Conservation (phyloP, 2,329 filamentous ascomycete genomes). For the Cladophialophora immunda region DNA sequence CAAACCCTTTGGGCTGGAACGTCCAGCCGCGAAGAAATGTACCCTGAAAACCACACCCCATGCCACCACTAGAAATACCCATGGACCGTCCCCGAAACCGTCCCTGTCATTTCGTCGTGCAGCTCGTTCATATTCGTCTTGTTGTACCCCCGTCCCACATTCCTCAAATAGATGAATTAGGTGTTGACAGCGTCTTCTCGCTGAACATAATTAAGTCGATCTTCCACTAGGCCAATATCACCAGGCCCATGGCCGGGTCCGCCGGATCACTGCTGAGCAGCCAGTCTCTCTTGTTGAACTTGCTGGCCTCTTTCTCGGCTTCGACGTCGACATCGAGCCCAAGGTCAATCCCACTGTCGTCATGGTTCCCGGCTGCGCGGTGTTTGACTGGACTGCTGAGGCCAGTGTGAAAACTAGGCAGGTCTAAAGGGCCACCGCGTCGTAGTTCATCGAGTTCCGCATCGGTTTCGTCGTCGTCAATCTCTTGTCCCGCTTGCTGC, state of each 20-base stretch:
- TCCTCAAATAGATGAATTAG: conserved; percentile 12
- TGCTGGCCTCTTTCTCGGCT: conserved; percentile 40
- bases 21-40: background rate
- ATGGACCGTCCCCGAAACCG: conserved; percentile 5
- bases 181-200: conserved; percentile 3
- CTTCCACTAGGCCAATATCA: conserved; percentile 28
- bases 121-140: conserved; percentile 26
- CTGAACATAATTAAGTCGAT: background rate
- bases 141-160: background rate
- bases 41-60: conserved; percentile 2
- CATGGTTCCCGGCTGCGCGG: conserved; percentile 23
- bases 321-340: conserved; percentile 50
- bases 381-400: conserved; percentile 38
- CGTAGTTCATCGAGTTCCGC: conserved; percentile 40
- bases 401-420: conserved; percentile 40
- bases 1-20: background rate
- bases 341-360: conserved; percentile 41
- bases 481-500: conserved; percentile 19
- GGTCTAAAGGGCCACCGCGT: conserved; percentile 40
- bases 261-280: conserved; percentile 41
- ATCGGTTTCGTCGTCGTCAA: conserved; percentile 37
- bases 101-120: conserved; percentile 25
- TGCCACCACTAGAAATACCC: conserved; percentile 6
- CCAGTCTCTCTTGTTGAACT: conserved; percentile 42
- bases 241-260: conserved; percentile 34